Base-by-base conservation (phyloP, 176 grass and related monocot genomes). In the Musa acuminata region DNA sequence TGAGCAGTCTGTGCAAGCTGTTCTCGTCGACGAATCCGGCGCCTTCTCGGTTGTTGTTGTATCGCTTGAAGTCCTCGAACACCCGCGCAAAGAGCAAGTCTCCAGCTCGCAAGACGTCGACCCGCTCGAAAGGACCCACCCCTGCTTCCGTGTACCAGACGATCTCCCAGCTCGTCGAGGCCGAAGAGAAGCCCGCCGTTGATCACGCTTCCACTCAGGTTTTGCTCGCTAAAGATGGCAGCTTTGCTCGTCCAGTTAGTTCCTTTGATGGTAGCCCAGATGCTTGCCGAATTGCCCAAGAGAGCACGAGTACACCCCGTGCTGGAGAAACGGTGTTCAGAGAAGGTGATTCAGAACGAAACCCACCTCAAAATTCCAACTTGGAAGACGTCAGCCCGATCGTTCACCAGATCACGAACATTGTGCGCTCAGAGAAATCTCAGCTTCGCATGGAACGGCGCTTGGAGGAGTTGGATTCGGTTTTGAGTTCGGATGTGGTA, bases 321-420 rank as follows among this genome's bases (percentile, higher is more conserved):
- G 51, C 1, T 3, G 72, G 9, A 57, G 72, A 14, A 9, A 17
- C 23, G 9, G 23, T 14, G 53, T 19, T 24, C 13, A 6, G 53
- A 35, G 22, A 17, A 1, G 71, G 8, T 52, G 23, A 2, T 16
- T 27, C 2, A 8, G 51, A 65, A 20, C 13, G 58, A 58, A 29
- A 51, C 9, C 17, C 55, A 21, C 29, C 17, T n/a, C 70, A 14
- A 51, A 43, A 20, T 92, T 51, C 65, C 13, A 69, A 83, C 16
- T 19, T 49, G 27, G 80, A 76, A 17, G 75, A 80, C 70, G 52
- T 87, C 16, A 82, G 72, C 4, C 75, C 58, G 0, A 62, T 83
- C 59, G 89, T 89, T 24, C 84, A 92, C 7, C 85, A 52, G 71
- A 72, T 92, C 43, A 85, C 81, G 0, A 65, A 80, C 71, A 74